These are phyloP conservation scores for Lathyrus oleraceus DNA, from an alignment of 306 rosid genomes.

Conservation along the genomic window DNA sequence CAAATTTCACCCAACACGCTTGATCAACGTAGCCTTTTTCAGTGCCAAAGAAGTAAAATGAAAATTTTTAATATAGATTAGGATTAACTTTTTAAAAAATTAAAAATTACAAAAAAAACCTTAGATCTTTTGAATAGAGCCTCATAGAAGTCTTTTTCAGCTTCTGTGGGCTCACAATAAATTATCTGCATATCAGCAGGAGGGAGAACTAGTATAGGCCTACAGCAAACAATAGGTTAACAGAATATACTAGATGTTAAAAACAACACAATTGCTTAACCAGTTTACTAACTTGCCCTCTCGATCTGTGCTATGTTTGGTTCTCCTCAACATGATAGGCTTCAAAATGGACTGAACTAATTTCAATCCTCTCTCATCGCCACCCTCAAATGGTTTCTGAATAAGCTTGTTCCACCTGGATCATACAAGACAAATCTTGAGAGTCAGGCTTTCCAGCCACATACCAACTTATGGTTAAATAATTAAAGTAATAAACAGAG, in stretches of 20 bases:
- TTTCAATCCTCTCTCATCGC: slow-evolving; percentile 88
- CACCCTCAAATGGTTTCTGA: slow-evolving; percentile 95
- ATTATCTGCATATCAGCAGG: slow-evolving; percentile 87
- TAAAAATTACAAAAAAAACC: slow-evolving; percentile 45
- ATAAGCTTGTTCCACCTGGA: slow-evolving; percentile 96
- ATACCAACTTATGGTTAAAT: slow-evolving; percentile 26
- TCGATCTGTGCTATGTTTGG: slow-evolving; percentile 84
- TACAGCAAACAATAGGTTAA: slow-evolving; percentile 47
- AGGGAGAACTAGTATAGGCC: slow-evolving; percentile 93
- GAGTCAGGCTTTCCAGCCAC: slow-evolving; percentile 30
- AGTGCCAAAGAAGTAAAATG: not conserved
- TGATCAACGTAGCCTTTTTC: slow-evolving; percentile 30
- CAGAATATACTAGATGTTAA: slow-evolving; percentile 24
- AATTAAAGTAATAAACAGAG: slow-evolving; percentile 25
- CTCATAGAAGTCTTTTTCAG: slow-evolving; percentile 88
- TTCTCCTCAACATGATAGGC: slow-evolving; percentile 94
- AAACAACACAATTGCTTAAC: slow-evolving; percentile 32
- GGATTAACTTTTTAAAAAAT: not conserved
- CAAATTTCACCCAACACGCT: slow-evolving; percentile 30
- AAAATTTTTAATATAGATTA: slow-evolving; percentile 15
- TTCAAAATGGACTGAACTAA: slow-evolving; percentile 90
- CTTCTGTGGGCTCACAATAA: slow-evolving; percentile 87
- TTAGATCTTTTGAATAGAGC: slow-evolving; percentile 90
- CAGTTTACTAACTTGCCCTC: slow-evolving; percentile 70
- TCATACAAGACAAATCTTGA: slow-evolving; percentile 35